A percentile compares a stretch with the other conserved stretches of the same genome.
Conservation (phyloP, 2,329 filamentous ascomycete genomes). For the Chaetomium sp. region DNA sequence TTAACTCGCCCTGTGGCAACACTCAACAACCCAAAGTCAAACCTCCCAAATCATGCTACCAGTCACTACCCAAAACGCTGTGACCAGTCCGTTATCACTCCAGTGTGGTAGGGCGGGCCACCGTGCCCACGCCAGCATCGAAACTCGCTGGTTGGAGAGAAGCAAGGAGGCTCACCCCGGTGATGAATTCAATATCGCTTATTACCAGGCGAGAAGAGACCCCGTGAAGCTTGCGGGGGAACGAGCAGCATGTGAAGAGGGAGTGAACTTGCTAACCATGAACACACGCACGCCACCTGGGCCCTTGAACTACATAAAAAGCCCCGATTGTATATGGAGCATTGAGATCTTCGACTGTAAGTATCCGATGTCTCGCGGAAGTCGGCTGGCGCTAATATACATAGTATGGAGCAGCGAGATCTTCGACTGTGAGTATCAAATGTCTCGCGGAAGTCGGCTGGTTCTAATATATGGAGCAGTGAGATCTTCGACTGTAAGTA, state of each 20-base stretch:
- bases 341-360: background rate
- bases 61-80: too few species aligned
- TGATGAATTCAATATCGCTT: too few species aligned
- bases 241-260: too few species aligned
- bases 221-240: background rate
- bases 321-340: background rate
- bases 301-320: too few species aligned
- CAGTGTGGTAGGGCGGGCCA: too few species aligned
- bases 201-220: background rate
- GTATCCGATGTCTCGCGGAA: background rate
- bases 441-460: background rate
- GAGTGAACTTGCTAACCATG: background rate
- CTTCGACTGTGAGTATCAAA: background rate
- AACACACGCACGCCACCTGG: too few species aligned
- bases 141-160: background rate
- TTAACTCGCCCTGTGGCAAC: too few species aligned
- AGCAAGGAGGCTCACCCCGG: too few species aligned
- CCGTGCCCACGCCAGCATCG: background rate
- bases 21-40: too few species aligned
- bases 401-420: background rate
- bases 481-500: background rate
- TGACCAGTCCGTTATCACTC: too few species aligned
- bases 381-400: background rate
- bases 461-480: background rate
- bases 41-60: too few species aligned